Percentiles rank a stretch among this genome's conserved stretches.
phyloP scores from a whole-genome alignment of 495 filamentous ascomycete species.

The Jackrogersella minutella region DNA sequence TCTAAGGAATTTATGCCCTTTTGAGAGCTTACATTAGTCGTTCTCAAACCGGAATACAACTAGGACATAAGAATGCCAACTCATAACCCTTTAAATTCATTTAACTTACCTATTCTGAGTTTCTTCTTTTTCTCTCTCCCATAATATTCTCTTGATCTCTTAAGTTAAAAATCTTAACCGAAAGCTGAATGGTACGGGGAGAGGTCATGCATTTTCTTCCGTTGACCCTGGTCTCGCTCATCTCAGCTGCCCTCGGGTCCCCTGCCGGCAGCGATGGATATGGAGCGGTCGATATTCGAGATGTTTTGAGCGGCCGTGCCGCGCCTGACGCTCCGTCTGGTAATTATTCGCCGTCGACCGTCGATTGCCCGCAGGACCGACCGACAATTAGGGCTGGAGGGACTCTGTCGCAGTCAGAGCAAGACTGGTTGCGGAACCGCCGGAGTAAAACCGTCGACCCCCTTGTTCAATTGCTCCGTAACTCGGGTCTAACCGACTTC shows the following conservation, averaged over 20 bases:
- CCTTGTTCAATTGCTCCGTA: constrained; percentile 75
- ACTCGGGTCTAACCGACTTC: constrained; percentile 77
- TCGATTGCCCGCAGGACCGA: constrained; percentile 58
- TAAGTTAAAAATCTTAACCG: constrained; percentile 3
- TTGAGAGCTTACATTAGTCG: constrained; percentile 28
- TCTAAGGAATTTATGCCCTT: constrained; percentile 1
- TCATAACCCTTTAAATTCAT: not conserved
- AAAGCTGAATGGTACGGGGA: not conserved
- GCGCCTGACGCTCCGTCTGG: constrained; percentile 64
- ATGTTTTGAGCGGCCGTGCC: constrained; percentile 47
- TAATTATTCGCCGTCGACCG: constrained; percentile 62
- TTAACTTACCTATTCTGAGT: not conserved
- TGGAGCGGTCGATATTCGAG: constrained; percentile 13
- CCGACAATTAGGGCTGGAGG: constrained; percentile 61
- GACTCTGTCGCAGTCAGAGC: constrained; percentile 71
- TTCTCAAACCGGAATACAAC: constrained; percentile 20
- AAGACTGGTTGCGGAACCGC: constrained; percentile 66
- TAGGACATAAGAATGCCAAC: constrained; percentile 20
- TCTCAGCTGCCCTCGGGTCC: constrained; percentile 37
- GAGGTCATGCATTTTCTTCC: constrained; percentile 24
- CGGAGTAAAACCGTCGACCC: constrained; percentile 66
- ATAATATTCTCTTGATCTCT: not conserved
- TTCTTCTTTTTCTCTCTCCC: not conserved
- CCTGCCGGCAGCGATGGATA: constrained; percentile 7
- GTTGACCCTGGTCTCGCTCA: constrained; percentile 32